These are phyloP conservation scores for Aspergillus pseudotamarii DNA, from an alignment of 2,329 filamentous ascomycete species.

Conservation along the genomic window DNA sequence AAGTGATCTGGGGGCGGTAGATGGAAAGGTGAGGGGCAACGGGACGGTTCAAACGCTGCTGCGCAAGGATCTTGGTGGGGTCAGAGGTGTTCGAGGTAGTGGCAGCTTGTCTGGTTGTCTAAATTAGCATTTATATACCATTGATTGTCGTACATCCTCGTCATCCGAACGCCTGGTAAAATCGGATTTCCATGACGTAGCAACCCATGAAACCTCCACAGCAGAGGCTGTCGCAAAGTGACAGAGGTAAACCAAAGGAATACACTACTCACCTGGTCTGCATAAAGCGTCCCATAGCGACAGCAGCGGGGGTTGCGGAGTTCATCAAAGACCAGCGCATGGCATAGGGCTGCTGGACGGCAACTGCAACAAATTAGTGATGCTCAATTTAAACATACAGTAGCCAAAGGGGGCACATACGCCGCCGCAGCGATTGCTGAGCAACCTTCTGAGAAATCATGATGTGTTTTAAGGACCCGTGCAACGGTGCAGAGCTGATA, in stretches of 20 bases:
- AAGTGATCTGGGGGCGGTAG: constrained; percentile 86
- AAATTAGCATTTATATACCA: constrained; percentile 12
- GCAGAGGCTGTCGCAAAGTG: neutral
- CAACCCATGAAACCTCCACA: constrained; percentile 6
- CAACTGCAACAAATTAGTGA: constrained; percentile 41
- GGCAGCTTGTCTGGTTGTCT: constrained; percentile 31
- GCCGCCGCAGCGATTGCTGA: constrained; percentile 52
- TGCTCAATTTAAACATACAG: constrained; percentile 17
- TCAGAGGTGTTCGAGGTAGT: constrained; percentile 36
- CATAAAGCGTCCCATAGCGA: constrained; percentile 46
- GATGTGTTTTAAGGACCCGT: constrained; percentile 22
- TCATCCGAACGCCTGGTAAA: neutral
- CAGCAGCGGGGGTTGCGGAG: constrained; percentile 46
- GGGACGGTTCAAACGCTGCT: constrained; percentile 80
- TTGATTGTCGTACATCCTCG: neutral
- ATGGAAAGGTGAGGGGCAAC: constrained; percentile 82
- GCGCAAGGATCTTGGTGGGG: constrained; percentile 65
- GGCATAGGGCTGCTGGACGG: constrained; percentile 47
- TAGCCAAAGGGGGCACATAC: constrained; percentile 37
- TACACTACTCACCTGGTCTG: constrained; percentile 46
- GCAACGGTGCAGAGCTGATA: constrained; percentile 12
- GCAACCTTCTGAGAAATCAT: constrained; percentile 54
- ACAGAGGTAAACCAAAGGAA: neutral
- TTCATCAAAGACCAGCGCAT: constrained; percentile 47
- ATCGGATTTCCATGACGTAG: constrained; percentile 31